A percentile compares a stretch with the other conserved stretches of the same genome.
phyloP scores from a whole-genome alignment of 805 yeast genomes.

The Nakazawaea holstii region DNA sequence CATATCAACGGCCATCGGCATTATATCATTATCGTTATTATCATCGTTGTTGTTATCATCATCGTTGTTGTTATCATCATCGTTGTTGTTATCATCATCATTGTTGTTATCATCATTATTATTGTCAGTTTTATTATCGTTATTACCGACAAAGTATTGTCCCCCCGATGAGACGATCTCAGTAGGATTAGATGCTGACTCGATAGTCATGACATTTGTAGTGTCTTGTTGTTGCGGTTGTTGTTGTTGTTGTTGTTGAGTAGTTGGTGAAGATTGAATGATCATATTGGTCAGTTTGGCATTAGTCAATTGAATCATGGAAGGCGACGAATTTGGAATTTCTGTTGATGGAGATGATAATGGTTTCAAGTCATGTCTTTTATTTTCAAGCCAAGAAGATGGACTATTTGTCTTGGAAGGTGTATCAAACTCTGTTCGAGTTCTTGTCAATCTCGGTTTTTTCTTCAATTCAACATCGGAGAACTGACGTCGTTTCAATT shows the following conservation, averaged over 20 bases:
- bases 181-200: not conserved
- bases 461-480: slow-evolving; percentile 1
- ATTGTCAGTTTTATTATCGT: too few relatives aligned
- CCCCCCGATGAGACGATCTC: not conserved
- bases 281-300: not conserved
- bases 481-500: slow-evolving; percentile 4
- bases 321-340: slow-evolving; percentile 6
- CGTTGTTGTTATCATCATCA: not conserved
- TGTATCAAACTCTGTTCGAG: not conserved
- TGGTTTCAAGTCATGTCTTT: not conserved
- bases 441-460: slow-evolving; percentile 1
- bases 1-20: not conserved
- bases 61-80: too few relatives aligned
- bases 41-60: not conserved
- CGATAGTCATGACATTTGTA: not conserved
- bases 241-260: not conserved
- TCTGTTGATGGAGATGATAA: not conserved
- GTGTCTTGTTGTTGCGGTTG: not conserved
- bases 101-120: not conserved
- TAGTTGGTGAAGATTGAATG: slow-evolving; percentile 1
- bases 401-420: not conserved
- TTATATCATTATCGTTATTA: too few relatives aligned
- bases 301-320: not conserved
- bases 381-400: not conserved
- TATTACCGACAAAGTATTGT: too few relatives aligned